Conservation (phyloP, 2,329 filamentous ascomycete genomes). For the Claviceps sp. region DNA sequence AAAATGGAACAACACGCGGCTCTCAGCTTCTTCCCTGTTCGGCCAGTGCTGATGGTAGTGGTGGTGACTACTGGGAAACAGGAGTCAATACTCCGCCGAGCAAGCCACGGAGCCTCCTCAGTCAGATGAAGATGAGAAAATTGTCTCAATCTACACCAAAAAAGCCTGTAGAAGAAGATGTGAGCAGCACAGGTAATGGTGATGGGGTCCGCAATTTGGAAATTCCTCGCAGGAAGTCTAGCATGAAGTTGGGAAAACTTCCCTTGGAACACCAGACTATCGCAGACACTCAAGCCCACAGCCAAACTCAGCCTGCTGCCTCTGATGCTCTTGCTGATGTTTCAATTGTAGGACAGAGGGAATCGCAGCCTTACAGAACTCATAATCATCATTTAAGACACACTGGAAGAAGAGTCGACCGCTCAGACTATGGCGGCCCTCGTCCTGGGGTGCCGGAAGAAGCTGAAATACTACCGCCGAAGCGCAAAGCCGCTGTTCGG, state of each 20-base stretch:
- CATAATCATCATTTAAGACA: not conserved
- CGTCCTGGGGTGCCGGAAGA: slow-evolving; percentile 9
- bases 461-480: slow-evolving; percentile 11
- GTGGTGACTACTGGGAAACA: slow-evolving; percentile 1
- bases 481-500: slow-evolving; percentile 13
- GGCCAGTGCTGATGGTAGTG: slow-evolving; percentile 5
- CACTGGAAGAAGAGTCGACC: not conserved
- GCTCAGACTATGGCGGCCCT: not conserved
- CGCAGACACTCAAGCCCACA: not conserved
- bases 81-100: not conserved
- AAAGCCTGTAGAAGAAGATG: slow-evolving; percentile 2
- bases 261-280: not conserved
- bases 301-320: no score
- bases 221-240: slow-evolving; percentile 8
- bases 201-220: not conserved
- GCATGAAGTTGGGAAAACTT: slow-evolving; percentile 2
- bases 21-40: slow-evolving; percentile 3
- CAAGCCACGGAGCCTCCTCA: not conserved
- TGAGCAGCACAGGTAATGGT: not conserved
- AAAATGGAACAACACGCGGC: not conserved
- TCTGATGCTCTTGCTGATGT: not conserved
- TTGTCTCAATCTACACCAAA: not conserved
- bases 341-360: not conserved
- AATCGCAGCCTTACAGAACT: not conserved
- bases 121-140: not conserved